Conservation (phyloP, 2,329 filamentous ascomycete genomes). For the Didymella glomerata region DNA sequence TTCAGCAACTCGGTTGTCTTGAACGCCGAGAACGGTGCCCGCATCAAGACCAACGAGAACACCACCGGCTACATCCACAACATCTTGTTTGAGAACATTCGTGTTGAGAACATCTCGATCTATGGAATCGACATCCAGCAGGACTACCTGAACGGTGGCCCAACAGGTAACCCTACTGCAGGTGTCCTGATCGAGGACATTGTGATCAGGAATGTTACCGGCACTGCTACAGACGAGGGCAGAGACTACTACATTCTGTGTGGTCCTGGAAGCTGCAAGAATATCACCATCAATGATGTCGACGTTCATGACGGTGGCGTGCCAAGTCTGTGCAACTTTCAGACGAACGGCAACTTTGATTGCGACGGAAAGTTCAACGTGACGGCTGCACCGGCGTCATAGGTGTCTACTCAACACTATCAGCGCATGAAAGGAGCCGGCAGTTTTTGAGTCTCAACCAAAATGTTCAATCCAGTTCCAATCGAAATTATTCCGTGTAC, state of each 20-base stretch:
- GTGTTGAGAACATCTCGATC: conserved; percentile 54
- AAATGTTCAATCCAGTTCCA: not conserved
- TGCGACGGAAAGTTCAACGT: conserved; percentile 34
- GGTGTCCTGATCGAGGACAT: conserved; percentile 58
- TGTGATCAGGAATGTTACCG: conserved; percentile 54
- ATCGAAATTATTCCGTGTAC: too few species aligned
- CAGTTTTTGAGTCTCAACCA: too few species aligned
- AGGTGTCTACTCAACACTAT: not conserved
- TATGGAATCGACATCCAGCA: conserved; percentile 63
- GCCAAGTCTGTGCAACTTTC: conserved; percentile 39
- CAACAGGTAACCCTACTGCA: conserved; percentile 56
- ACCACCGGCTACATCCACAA: conserved; percentile 62
- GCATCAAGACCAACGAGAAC: conserved; percentile 65
- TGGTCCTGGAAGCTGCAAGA: conserved; percentile 59
- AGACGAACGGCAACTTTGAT: conserved; percentile 38
- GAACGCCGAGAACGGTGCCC: conserved; percentile 64
- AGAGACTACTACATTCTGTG: conserved; percentile 64
- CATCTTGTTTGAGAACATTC: conserved; percentile 59
- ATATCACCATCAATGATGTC: conserved; percentile 64
- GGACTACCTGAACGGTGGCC: conserved; percentile 60
- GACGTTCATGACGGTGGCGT: conserved; percentile 50
- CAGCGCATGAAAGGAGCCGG: too few species aligned
- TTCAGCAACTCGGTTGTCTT: conserved; percentile 59
- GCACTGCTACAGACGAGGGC: conserved; percentile 46
- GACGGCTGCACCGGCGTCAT: conserved; percentile 11